phyloP scores from a whole-genome alignment of 2,329 filamentous ascomycete species.

The Trichoderma citrinoviride region DNA sequence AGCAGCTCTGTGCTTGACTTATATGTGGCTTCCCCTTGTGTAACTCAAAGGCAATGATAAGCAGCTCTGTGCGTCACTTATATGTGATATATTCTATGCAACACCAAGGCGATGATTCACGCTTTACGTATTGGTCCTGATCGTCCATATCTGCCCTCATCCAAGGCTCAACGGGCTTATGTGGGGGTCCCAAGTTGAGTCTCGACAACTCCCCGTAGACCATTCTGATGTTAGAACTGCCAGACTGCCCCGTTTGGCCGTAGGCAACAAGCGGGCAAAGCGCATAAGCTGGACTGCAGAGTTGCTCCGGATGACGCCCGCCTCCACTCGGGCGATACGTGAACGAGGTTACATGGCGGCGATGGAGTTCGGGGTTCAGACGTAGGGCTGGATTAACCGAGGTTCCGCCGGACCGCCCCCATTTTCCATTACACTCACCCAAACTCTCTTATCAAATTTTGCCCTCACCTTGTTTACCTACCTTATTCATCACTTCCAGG shows the following conservation, averaged over 20 bases:
- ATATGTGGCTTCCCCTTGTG: too few species aligned
- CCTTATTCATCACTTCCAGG: too few species aligned
- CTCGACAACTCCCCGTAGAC: neutral
- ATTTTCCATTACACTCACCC: neutral
- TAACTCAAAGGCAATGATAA: too few species aligned
- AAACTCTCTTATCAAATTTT: slow-evolving; percentile 21
- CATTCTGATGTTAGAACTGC: neutral
- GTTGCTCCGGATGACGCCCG: neutral
- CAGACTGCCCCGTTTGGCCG: neutral
- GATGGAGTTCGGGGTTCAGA: too few species aligned
- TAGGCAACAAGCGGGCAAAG: neutral
- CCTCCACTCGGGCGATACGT: neutral
- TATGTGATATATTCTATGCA: too few species aligned
- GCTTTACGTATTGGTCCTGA: neutral
- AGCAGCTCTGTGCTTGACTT: neutral
- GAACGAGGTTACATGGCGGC: neutral
- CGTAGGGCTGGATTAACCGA: too few species aligned
- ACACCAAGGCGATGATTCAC: neutral
- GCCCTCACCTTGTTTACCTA: neutral
- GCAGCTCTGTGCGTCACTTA: neutral
- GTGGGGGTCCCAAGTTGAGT: neutral
- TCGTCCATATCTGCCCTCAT: neutral
- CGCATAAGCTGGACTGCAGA: neutral
- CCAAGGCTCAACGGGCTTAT: neutral
- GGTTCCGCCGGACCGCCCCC: neutral